Conservation (phyloP, 768 basidiomycete genomes). For the Dioszegia aurantiaca region DNA sequence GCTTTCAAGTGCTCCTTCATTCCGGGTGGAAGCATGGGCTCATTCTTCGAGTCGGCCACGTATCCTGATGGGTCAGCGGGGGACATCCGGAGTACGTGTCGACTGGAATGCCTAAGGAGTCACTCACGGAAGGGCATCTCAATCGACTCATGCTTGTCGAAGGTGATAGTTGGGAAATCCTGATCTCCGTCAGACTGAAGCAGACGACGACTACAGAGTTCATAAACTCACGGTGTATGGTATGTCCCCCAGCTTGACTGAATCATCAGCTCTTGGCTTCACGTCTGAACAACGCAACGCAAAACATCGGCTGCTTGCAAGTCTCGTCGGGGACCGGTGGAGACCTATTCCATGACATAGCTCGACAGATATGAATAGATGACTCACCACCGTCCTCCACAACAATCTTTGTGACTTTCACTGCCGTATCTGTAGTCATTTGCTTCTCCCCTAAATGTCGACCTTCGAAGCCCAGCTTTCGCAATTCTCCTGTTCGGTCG, state of each 20-base stretch:
- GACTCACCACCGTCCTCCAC: conserved; percentile 66
- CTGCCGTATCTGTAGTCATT: conserved; percentile 98
- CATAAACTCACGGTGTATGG: conserved; percentile 37
- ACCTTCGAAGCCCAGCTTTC: conserved; percentile 77
- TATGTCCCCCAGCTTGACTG: conserved; percentile 68
- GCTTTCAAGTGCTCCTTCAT: conserved; percentile 82
- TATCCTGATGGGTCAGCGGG: conserved; percentile 55
- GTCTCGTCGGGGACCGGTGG: too few species aligned
- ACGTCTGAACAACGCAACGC: too few species aligned
- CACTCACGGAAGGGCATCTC: conserved; percentile 95
- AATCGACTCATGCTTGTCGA: conserved; percentile 82
- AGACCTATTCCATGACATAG: too few species aligned
- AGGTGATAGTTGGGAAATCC: conserved; percentile 86
- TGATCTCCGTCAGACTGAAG: too few species aligned
- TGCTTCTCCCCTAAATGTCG: conserved; percentile 82
- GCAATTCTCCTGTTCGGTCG: conserved; percentile 85
- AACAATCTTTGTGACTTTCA: conserved; percentile 82
- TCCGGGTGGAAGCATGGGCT: conserved; percentile 79
- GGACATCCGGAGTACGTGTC: background rate
- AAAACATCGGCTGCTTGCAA: too few species aligned
- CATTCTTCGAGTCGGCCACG: conserved; percentile 55
- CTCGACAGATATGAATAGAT: background rate
- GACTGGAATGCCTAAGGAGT: background rate
- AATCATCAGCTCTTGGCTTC: background rate
- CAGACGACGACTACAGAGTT: too few species aligned